Base-by-base conservation (phyloP, 1,284 basidiomycete genomes). In the Cystobasidium sp. region DNA sequence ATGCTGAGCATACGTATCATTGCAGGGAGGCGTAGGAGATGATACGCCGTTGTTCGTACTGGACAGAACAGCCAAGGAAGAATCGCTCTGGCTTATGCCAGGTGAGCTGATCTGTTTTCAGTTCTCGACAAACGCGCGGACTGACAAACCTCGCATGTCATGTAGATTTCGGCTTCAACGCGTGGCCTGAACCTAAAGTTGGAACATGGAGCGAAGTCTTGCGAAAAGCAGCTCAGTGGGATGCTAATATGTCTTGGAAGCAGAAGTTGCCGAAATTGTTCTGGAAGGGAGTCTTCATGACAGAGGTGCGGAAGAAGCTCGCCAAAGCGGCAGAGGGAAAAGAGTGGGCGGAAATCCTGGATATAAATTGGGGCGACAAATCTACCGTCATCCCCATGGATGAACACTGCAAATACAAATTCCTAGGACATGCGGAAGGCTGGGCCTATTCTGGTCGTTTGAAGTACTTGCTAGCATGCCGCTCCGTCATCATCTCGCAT, bases 381-480 rank as follows among this genome's bases (percentile, higher is more conserved):
- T 77, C 55, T n/a, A 65, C 64, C 53, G 61, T 82, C 20, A 80
- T 78, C 65, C 78, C 77, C 16, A 79, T 80, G 22, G 80, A 80
- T 10, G 79, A 83, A 59, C 82, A 83, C 64, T 84, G 83, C 73
- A 76, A 80, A 24, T 83, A 81, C 75, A 79, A 78, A 64, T 84
- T 78, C 75, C 75, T 83, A 41, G 80, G 78, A 1, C 82, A 84
- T 68, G 81, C 80, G 7, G 83, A 83, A 76, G 83, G 83, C 12
- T 80, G 75, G 64, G 81, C 82, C 0, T 82, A 83, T 75, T 80
- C 78, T 31, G 82, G 82, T 0, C 75, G 82, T 2, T 76, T 83
- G 37, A 83, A 31, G 31, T 31, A 80, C 74, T 78, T 83, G 44
- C 81, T 81, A 43, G 80, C 81, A 73, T 84, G 83, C 71, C 78